phyloP scores from a whole-genome alignment of 305 asterid genomes.

The Solanum aculeatissimum region DNA sequence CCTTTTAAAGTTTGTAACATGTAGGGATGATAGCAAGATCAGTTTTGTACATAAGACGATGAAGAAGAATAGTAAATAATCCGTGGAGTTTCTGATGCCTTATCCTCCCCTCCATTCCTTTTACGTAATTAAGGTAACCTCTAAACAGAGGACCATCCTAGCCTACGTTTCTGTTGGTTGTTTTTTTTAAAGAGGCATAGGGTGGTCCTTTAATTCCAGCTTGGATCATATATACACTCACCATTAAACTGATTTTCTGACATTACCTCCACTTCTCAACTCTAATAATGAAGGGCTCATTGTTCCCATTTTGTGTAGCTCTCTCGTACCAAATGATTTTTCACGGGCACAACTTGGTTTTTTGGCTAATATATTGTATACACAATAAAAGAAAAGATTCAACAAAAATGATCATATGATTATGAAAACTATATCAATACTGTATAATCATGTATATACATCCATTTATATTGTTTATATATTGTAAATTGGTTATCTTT shows the following conservation, averaged over 20 bases:
- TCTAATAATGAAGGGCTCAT: neutral
- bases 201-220: neutral
- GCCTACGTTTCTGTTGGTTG: neutral
- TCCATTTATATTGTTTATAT: too few species aligned
- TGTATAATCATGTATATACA: neutral
- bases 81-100: neutral
- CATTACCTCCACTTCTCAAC: neutral
- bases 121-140: neutral
- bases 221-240: neutral
- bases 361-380: neutral
- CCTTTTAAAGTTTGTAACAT: neutral
- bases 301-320: neutral
- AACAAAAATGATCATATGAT: too few species aligned
- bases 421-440: neutral
- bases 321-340: neutral
- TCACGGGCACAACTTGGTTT: neutral
- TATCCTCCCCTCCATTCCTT: neutral
- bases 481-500: too few species aligned
- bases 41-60: neutral
- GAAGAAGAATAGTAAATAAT: neutral
- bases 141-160: neutral
- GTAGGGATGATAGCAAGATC: neutral
- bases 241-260: neutral
- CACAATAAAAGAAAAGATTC: neutral
- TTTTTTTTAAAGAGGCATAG: neutral